Base-by-base conservation (phyloP, 441 rosid genomes). In the Jatropha multifida region DNA sequence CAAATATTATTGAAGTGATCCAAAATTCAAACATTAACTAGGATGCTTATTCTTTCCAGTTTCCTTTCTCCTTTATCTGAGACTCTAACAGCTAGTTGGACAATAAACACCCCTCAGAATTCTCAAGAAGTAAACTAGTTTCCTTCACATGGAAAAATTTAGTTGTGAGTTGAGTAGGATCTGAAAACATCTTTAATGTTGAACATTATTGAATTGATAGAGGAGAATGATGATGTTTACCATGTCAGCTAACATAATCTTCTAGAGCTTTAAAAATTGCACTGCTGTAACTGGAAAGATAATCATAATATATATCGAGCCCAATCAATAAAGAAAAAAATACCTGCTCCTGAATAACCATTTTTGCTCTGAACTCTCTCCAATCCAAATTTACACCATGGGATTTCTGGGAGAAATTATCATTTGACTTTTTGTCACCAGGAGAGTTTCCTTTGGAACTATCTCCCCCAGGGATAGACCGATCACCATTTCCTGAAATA, bases 331-430 rank as follows among this genome's bases (percentile, higher is more conserved):
- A 75, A 41, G 52, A 71, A 82, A 72, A 3, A 49, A 15, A n/a
- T 79, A 92, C 98, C 99, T 94, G 89, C 79, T 91, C 96, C 71
- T 81, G 86, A 71, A 83, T 79, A 83, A 86, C 87, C 76, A 94
- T 83, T 80, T 80, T 88, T 27, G 97, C 98, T 79, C 99, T 88
- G 84, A 94, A 94, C 75, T 88, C 96, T 86, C 99, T 89, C 99
- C 98, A 94, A 76, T 94, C 96, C 68, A 65, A 80, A 56, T 78
- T 86, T n/a, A 74, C 72, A 62, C 73, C 81, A 63, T 80, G 80
- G 17, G 92, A 80, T 79, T 89, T 91, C 65, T 89, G 88, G 73
- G 89, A 79, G 46, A 86, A 70, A 37, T 84, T 77, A 60, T 88
- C 88, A 51, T 88, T 82, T 41, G 95, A 76, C 83, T 87, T 89